phyloP scores from a whole-genome alignment of 1,139 yeast species.

The Hyphopichia pseudoburtonii region DNA sequence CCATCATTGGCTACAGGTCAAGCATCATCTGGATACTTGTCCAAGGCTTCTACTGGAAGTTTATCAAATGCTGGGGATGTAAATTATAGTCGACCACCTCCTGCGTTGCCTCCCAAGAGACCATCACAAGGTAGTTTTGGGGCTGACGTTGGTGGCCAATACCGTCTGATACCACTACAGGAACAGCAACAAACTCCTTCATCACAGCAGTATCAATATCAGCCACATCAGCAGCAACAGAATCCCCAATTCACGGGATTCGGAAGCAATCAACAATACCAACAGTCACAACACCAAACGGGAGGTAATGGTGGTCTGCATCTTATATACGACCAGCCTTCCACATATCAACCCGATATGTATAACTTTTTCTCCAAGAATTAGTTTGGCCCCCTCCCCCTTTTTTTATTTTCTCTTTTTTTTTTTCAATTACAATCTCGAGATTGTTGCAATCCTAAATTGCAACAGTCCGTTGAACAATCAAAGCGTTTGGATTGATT shows the following conservation, averaged over 20 bases:
- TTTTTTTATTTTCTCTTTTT: no score
- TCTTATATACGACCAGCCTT: conserved; percentile 46
- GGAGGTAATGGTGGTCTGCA: conserved; percentile 4
- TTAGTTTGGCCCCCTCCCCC: no score
- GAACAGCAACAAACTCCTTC: conserved; percentile 6
- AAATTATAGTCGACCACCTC: conserved; percentile 4
- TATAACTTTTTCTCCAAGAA: conserved; percentile 46
- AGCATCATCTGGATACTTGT: no score
- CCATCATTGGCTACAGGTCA: neutral
- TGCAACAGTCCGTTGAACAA: no score
- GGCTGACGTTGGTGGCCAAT: neutral
- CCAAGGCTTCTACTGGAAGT: no score
- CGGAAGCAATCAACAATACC: conserved; percentile 5
- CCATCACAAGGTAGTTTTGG: conserved; percentile 1
- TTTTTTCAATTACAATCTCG: no score
- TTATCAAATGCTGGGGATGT: neutral
- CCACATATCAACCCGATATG: conserved; percentile 49
- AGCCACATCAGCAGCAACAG: no score
- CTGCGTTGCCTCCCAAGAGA: conserved; percentile 7
- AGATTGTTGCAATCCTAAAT: no score
- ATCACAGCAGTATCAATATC: conserved; percentile 8
- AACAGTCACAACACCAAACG: no score
- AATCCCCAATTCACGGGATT: no score
- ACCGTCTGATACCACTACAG: conserved; percentile 6
- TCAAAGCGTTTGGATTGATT: no score